phyloP scores from a whole-genome alignment of 1,139 yeast species.

The Suhomyces ambrosiae region DNA sequence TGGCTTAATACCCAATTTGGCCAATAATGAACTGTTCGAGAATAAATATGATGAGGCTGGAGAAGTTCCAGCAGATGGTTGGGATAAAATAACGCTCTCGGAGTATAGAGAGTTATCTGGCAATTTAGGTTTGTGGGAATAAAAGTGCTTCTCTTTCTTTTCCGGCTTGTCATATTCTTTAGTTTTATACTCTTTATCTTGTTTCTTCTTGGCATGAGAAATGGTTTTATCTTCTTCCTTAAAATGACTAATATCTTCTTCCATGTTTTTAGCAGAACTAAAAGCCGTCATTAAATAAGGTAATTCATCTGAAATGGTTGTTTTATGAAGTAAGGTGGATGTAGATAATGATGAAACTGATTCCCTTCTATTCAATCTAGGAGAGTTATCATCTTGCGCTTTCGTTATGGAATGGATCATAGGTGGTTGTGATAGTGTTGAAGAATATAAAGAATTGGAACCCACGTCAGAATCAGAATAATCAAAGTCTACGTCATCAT shows the following conservation, averaged over 20 bases:
- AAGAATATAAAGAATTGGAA: constrained; percentile 30
- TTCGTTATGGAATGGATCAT: constrained; percentile 47
- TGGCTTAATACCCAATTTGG: constrained; percentile 46
- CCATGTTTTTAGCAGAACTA: constrained; percentile 52
- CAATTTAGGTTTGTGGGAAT: constrained; percentile 29
- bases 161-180: constrained; percentile 7
- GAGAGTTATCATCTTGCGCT: constrained; percentile 9
- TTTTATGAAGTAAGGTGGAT: constrained; percentile 38
- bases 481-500: constrained; percentile 24
- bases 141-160: constrained; percentile 22
- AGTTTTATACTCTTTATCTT: constrained; percentile 2
- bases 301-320: constrained; percentile 55
- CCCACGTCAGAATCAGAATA: constrained; percentile 35
- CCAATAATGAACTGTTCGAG: constrained; percentile 38
- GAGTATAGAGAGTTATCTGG: constrained; percentile 40
- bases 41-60: constrained; percentile 37
- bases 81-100: constrained; percentile 34
- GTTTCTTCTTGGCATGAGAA: constrained; percentile 9
- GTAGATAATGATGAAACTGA: constrained; percentile 33
- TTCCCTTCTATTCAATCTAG: constrained; percentile 24
- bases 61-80: constrained; percentile 21
- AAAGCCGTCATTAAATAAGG: constrained; percentile 63
- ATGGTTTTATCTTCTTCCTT: constrained; percentile 24
- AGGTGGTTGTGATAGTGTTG: constrained; percentile 35
- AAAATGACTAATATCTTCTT: constrained; percentile 49